Percentiles rank a stretch among this genome's conserved stretches.
These are phyloP conservation scores for Spinellus fusiger DNA, from an alignment of 192 early-diverging fungal species.

Conservation along the genomic window DNA sequence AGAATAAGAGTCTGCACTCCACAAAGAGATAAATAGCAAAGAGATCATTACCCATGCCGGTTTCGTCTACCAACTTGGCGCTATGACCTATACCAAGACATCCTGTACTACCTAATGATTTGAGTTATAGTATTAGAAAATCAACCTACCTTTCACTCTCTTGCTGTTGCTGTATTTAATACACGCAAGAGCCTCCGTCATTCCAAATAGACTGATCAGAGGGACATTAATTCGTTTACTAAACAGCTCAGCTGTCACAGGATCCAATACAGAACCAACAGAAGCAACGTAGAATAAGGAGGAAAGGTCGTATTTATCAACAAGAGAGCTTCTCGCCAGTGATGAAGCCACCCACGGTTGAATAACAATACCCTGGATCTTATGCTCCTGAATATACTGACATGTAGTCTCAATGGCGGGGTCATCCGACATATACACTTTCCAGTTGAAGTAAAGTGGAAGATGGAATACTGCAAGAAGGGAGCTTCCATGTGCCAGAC, in stretches of 20 bases:
- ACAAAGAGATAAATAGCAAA: neutral
- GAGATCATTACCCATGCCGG: slow-evolving; percentile 17
- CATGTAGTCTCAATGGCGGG: slow-evolving; percentile 30
- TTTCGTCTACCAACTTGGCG: slow-evolving; percentile 36
- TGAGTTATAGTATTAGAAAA: neutral
- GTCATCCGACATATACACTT: neutral
- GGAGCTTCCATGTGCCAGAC: neutral
- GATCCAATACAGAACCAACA: slow-evolving; percentile 1
- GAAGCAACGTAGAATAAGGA: neutral
- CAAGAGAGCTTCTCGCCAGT: slow-evolving; percentile 33
- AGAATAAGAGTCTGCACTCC: neutral
- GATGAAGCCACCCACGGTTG: slow-evolving; percentile 61
- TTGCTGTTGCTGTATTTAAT: neutral
- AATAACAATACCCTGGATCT: slow-evolving; percentile 50
- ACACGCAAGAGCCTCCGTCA: slow-evolving; percentile 24
- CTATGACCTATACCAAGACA: slow-evolving; percentile 24
- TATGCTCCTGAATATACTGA: slow-evolving; percentile 49
- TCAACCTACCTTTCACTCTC: slow-evolving; percentile 15
- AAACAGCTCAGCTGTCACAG: neutral
- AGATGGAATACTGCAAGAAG: neutral
- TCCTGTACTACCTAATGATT: slow-evolving; percentile 26
- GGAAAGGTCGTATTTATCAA: slow-evolving; percentile 31
- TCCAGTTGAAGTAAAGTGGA: no score
- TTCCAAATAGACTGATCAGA: slow-evolving; percentile 25
- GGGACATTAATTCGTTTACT: neutral